Evolutionary conservation across 2,329 filamentous ascomycete species (phyloP), one percentile per base, ranked within the genome.

Genomic region (Coniella lustricola): DNA sequence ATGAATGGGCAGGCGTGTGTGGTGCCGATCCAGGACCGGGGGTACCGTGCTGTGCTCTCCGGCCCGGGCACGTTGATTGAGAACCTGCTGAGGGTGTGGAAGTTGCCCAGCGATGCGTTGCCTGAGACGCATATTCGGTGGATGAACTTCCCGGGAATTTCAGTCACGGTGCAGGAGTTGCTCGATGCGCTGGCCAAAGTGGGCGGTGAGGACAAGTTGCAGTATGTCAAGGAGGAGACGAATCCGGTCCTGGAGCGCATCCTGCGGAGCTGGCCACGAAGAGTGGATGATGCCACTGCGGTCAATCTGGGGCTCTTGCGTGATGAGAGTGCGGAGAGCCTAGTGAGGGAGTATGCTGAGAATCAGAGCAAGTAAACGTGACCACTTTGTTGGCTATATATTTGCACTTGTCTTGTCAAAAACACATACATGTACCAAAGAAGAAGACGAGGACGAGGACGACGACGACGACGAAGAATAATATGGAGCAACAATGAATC

Each of bases 261-360:
- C 51, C 72, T 80, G 13, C 68, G 70, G 50, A 71, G 68, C 14
- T 80, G 76, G 77, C 74, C 76, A n/a, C 65, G 72, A 7, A 63
- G 66, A 40, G 75, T 78, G 51, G 69, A 77, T 52, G 71, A 66
- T 7, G 60, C 64, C 1, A 72, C 51, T 12, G 51, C 51, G 10
- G 36, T 44, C 8, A 45, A 37, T 1, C 25, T 53, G 25, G 51
- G 51, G 2, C 21, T 53, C 3, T 38, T 38, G 18, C 51, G 48
- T 18, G 51, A 52, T 18, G 47, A 52, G 18, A 47, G 32, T 16
- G 51, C 48, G 10, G 51, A 50, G 21, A 50, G 51, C 16, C 22
- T 53, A 3, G 51, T 53, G 32, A 44, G 51, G 12, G 51, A 53
- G n/a, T 53, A 44, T 18, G 48, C 20, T n/a, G 48, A 50, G 14